These are phyloP conservation scores for Colletotrichum tropicicola DNA, from an alignment of 2,329 filamentous ascomycete genomes.

Conservation along the genomic window DNA sequence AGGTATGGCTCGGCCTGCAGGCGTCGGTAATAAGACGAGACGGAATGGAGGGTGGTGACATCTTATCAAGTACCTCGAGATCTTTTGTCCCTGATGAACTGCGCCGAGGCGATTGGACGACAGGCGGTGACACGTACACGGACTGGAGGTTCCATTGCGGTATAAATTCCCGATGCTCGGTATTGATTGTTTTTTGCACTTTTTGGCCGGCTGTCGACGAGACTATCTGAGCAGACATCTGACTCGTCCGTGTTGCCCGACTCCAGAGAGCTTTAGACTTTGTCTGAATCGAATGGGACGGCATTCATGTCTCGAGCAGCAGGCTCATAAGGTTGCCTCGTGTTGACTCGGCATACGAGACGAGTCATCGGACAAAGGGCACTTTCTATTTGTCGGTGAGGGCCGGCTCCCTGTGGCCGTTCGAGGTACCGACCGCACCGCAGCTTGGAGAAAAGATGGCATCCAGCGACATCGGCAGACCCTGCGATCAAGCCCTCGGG, in stretches of 20 bases:
- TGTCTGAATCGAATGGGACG: too few species aligned
- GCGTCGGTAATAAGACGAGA: constrained; percentile 5
- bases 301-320: too few species aligned
- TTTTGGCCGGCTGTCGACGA: too few species aligned
- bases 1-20: not conserved
- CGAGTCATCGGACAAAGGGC: constrained; percentile 20
- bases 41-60: constrained; percentile 14
- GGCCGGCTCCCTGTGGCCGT: not conserved
- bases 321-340: not conserved
- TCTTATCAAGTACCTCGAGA: constrained; percentile 29
- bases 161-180: constrained; percentile 8
- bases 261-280: too few species aligned
- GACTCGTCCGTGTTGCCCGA: too few species aligned
- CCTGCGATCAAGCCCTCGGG: constrained; percentile 1
- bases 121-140: constrained; percentile 11
- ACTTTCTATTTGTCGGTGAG: constrained; percentile 5
- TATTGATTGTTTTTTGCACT: too few species aligned
- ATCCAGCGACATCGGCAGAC: constrained; percentile 24
- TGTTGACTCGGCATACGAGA: constrained; percentile 12
- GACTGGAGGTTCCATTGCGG: constrained; percentile 6
- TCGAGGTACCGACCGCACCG: not conserved
- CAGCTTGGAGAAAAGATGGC: not conserved
- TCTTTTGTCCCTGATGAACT: constrained; percentile 20
- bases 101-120: constrained; percentile 14
- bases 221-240: too few species aligned